These are phyloP conservation scores for Ophiobolus disseminans DNA, from an alignment of 2,329 filamentous ascomycete species.

Conservation along the genomic window DNA sequence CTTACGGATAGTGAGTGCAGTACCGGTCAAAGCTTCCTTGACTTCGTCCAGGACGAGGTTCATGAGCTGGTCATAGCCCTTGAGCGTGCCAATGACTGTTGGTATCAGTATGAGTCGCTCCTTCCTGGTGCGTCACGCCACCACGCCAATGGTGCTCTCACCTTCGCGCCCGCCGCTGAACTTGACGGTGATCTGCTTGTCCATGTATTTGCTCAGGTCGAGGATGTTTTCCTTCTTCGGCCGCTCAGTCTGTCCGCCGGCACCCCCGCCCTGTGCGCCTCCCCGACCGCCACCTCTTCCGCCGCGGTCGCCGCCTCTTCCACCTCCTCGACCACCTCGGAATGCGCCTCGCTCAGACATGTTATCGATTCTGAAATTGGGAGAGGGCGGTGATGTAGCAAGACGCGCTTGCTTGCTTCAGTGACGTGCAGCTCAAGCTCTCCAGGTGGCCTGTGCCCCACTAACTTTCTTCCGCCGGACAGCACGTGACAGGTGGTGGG, in stretches of 20 bases:
- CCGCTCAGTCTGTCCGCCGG: slow-evolving; percentile 61
- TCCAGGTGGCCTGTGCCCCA: slow-evolving; percentile 15
- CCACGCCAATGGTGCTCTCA: slow-evolving; percentile 50
- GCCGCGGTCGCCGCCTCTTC: slow-evolving; percentile 46
- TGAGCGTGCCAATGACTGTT: slow-evolving; percentile 83
- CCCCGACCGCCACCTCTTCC: slow-evolving; percentile 52
- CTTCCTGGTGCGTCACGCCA: not conserved
- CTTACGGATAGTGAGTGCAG: slow-evolving; percentile 24
- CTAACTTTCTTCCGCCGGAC: too few relatives aligned
- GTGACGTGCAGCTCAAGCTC: slow-evolving; percentile 33
- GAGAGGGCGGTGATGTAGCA: slow-evolving; percentile 13
- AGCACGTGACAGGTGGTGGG: too few relatives aligned
- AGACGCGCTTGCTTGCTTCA: slow-evolving; percentile 3
- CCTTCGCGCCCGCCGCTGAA: slow-evolving; percentile 95
- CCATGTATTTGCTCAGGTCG: slow-evolving; percentile 94
- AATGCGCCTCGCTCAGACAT: slow-evolving; percentile 66
- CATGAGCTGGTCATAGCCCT: slow-evolving; percentile 97
- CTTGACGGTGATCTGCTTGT: slow-evolving; percentile 94
- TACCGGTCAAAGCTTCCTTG: slow-evolving; percentile 87
- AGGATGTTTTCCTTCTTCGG: slow-evolving; percentile 99
- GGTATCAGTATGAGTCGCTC: slow-evolving; percentile 14
- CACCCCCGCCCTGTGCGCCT: slow-evolving; percentile 43
- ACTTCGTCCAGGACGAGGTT: slow-evolving; percentile 96
- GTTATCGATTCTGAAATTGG: slow-evolving; percentile 17
- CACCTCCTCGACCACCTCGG: slow-evolving; percentile 51